These are phyloP conservation scores for Corymbia maculata DNA, from an alignment of 345 rosid species.

Conservation along the genomic window DNA sequence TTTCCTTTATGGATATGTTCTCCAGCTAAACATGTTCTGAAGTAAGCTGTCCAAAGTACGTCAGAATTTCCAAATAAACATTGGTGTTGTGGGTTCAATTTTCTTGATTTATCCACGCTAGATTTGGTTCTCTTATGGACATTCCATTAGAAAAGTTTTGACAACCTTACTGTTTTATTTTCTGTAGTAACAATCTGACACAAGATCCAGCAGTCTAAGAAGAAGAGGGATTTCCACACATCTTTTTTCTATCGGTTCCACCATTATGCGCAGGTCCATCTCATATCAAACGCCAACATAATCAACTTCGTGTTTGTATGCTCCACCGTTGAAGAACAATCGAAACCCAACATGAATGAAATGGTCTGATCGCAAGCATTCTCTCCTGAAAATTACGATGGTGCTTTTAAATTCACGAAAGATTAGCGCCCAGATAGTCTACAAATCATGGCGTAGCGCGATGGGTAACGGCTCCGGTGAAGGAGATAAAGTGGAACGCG, in stretches of 20 bases:
- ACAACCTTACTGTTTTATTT: background rate
- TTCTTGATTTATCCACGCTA: background rate
- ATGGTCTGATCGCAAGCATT: background rate
- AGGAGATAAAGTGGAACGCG: background rate
- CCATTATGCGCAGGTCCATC: background rate
- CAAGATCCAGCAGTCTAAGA: background rate
- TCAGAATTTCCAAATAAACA: background rate
- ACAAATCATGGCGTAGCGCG: too few species aligned
- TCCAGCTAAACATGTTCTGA: constrained; percentile 61
- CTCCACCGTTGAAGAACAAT: background rate
- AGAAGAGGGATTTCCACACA: too few species aligned
- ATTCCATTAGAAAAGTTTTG: background rate
- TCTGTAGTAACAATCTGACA: background rate
- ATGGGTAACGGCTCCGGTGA: background rate
- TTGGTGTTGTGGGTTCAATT: background rate
- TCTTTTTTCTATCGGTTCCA: background rate
- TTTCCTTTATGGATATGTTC: constrained; percentile 64
- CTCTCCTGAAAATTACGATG: rapidly evolving
- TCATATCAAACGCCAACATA: background rate
- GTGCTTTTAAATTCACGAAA: background rate
- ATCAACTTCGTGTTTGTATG: background rate
- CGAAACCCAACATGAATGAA: background rate
- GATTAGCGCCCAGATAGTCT: background rate
- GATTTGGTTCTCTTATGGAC: background rate
- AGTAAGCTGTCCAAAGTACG: constrained; percentile 22